Evolutionary conservation across 1,284 basidiomycete genomes (phyloP), one percentile per base, ranked within the genome.

Genomic region (Fomitopsis palustris): DNA sequence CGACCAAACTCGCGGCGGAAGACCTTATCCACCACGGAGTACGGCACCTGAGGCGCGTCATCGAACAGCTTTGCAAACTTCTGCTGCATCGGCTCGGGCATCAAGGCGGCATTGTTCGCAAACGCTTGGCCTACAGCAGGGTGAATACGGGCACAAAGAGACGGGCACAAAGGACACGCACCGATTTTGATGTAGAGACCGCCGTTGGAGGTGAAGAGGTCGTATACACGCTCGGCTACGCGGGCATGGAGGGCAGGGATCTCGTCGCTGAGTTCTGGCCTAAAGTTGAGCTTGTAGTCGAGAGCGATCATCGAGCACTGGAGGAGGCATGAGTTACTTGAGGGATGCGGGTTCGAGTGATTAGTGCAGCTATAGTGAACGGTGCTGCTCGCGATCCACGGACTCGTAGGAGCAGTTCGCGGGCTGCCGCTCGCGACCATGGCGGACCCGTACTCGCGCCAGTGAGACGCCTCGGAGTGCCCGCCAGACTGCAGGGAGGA

Each of bases 111-210:
- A 73, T 95, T 95, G 14, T 92, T 86, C 8, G 88, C 93, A 49
- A 93, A 85, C 8, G 90, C 88, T 71, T 91, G 88, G 3, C 88
- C 88, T 79, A 60, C 10, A 9, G 6, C 4, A 3, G 10, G 14
- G 6, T 25, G 19, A 47, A 23, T n/a, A n/a, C 45, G 45, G 45
- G 23, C 12, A 41, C 3, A 29, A 59, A 41, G n/a, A 47, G 53
- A 38, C 35, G 51, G 31, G 38, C 21, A 51, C 27, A 53, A 23
- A 2, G 12, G 4, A 23, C 63, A 76, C 79, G 73, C 72, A 77
- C 91, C 93, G 37, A 95, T 89, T 73, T 96, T 96, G 68, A 96
- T 92, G 72, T 95, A 96, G 9, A 96, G 77, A 2, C 94, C 94
- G 17, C 90, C 88, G 72, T 95, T 95, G 21, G 80, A 80, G 2